Percentiles rank a stretch among this genome's conserved stretches.
Evolutionary conservation across 108 stramenopile species (phyloP).

Genomic region (Fistulifera pelliculosa): DNA sequence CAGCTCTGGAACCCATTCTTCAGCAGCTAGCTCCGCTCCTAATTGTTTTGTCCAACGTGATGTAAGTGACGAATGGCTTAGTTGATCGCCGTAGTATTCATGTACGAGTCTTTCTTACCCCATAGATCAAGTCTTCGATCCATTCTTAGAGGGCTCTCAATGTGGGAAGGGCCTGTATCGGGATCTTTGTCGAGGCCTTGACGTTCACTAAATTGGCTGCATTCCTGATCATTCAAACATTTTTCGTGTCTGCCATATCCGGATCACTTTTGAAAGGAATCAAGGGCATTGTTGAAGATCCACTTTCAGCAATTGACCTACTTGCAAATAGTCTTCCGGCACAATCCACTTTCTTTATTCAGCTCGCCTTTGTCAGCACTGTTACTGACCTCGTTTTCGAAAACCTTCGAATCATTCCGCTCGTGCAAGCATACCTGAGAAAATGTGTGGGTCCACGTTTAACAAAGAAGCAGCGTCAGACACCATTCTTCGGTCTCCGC

Average conservation of each 20-base stretch:
- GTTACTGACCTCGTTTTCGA: conserved; percentile 32
- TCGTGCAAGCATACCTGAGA: conserved; percentile 31
- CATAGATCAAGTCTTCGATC: conserved; percentile 11
- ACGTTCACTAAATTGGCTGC: conserved; percentile 43
- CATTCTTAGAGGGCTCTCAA: conserved; percentile 15
- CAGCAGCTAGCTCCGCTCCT: conserved; percentile 28
- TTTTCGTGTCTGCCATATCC: conserved; percentile 25
- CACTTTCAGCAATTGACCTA: conserved; percentile 15
- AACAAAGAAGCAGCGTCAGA: conserved; percentile 45
- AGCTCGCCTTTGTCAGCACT: conserved; percentile 46
- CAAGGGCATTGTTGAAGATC: conserved; percentile 7
- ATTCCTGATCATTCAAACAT: conserved; percentile 51
- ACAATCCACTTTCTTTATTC: conserved; percentile 32
- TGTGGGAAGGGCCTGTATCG: conserved; percentile 32
- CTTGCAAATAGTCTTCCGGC: conserved; percentile 32
- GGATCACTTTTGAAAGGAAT: background rate
- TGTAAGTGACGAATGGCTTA: conserved; percentile 6
- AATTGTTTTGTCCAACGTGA: conserved; percentile 21
- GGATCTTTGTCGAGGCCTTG: conserved; percentile 33
- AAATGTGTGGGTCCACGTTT: conserved; percentile 38
- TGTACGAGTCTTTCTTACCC: too few relatives aligned
- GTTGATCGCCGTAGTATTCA: too few relatives aligned
- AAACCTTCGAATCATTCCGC: conserved; percentile 33
- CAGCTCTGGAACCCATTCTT: conserved; percentile 19
- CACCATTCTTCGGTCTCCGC: conserved; percentile 31